Evolutionary conservation across 2,329 filamentous ascomycete genomes (phyloP), one percentile per base, ranked within the genome.

Genomic region (Coniochaeta pulveracea): DNA sequence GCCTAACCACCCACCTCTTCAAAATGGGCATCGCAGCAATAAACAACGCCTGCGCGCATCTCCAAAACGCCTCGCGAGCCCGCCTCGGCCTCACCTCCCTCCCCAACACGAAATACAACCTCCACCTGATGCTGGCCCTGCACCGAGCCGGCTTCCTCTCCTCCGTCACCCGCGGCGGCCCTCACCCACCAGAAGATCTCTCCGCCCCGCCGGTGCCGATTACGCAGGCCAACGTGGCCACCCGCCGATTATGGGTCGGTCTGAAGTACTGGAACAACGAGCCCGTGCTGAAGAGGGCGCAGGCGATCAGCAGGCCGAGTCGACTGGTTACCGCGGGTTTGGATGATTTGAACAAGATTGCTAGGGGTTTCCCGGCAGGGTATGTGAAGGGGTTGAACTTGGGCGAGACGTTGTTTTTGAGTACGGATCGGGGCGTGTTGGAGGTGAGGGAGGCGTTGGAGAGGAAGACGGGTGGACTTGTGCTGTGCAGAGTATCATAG

Each of bases 21-120:
- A 53, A 43, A 34, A 58, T 57, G 54, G 51, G 51, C 48, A 71
- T 94, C 59, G 65, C 72, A 52, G 75, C 80, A 58, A 71, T 93
- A 43, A 70, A 76, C 47, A 66, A 89, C 64, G 76, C 88, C 60
- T 93, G 84, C 69, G 86, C 85, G 44, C 86, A 94, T 63, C 69
- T 95, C 37, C 84, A 91, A 57, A 95, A 95, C 65, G 84, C 83
- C 44, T 81, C 81, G 36, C 77, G 77, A 49, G 85, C 83, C n/a
- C 77, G 80, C 2, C 75, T 95, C 1, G 83, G 80, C 44, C 66
- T 93, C 33, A 94, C 88, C 19, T 93, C 85, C 6, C 71, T 94
- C 41, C 76, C 80, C 28, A 79, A 80, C 61, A 79, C 75, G 32
- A 88, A 88, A 45, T 75, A 86, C 53, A 86, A 91, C 64, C 76